These are phyloP conservation scores for Phaeosphaeriaceae sp. DNA, from an alignment of 2,329 filamentous ascomycete species.

Conservation along the genomic window DNA sequence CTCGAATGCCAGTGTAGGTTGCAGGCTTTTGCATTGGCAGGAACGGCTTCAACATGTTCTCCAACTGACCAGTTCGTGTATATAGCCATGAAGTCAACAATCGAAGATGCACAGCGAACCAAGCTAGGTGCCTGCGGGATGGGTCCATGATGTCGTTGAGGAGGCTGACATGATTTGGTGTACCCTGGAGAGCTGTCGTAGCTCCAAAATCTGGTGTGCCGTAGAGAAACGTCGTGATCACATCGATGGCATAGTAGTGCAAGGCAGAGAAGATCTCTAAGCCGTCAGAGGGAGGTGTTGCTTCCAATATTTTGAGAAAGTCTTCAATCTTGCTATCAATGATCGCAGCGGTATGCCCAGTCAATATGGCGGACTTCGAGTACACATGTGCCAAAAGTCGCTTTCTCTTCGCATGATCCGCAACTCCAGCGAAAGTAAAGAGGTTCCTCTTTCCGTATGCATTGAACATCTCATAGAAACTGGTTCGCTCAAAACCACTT, in stretches of 20 bases:
- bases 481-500: slow-evolving; percentile 57
- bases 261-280: slow-evolving; percentile 58
- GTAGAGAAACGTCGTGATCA: slow-evolving; percentile 61
- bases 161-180: slow-evolving; percentile 48
- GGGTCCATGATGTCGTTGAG: slow-evolving; percentile 59
- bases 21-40: slow-evolving; percentile 60
- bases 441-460: slow-evolving; percentile 60
- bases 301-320: slow-evolving; percentile 53
- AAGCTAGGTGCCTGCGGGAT: slow-evolving; percentile 54
- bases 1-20: slow-evolving; percentile 60
- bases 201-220: slow-evolving; percentile 50
- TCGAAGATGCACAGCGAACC: slow-evolving; percentile 59
- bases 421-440: slow-evolving; percentile 57
- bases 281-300: slow-evolving; percentile 29
- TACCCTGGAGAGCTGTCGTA: slow-evolving; percentile 54
- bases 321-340: slow-evolving; percentile 18
- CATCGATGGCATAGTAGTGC: slow-evolving; percentile 62
- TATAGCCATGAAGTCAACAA: slow-evolving; percentile 59
- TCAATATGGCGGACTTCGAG: slow-evolving; percentile 55
- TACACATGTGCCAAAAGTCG: slow-evolving; percentile 62
- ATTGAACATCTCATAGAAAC: slow-evolving; percentile 65
- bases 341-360: slow-evolving; percentile 44
- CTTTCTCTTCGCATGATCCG: slow-evolving; percentile 59
- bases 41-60: slow-evolving; percentile 47
- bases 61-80: slow-evolving; percentile 48